Base-by-base conservation (phyloP, 148 eudicot species). In the Heliosperma pusillum region DNA sequence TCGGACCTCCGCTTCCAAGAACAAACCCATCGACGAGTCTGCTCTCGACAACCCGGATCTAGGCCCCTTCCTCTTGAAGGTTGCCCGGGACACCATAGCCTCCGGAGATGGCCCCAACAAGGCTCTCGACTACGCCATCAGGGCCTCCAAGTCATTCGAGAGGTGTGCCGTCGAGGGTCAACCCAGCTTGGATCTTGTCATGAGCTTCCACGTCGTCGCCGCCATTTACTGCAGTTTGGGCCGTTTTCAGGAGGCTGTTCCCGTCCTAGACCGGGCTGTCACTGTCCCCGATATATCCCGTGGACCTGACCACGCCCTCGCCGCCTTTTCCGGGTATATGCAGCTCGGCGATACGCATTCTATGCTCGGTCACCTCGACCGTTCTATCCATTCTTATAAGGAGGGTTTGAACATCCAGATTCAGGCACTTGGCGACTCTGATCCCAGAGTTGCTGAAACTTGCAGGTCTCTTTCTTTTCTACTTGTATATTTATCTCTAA, bases 361-460 rank as follows among this genome's bases (percentile, higher is more conserved):
- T 7, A 95, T 95, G 98, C 83, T 95, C 0, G 97, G 97, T 1
- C 96, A 89, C 76, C 85, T 92, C 70, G 97, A 95, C 80, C 83
- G 84, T 27, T 92, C 97, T 6, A 89, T 95, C 66, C 80, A 83
- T 60, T 87, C 88, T 80, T 95, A 95, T 42, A 86, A 90, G 77
- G 83, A 89, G 52, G 98, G 98, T n/a, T 79, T 95, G 85, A 82
- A 88, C 67, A 88, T 92, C 56, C 98, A 95, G 79, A 92, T 88
- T 81, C 89, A 83, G 57, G 89, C 92, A 0, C 80, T 95, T 74
- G 98, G 98, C 0, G 97, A 95, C 42, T 82, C 89, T 0, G 98
- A 95, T 88, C 97, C 98, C 2, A 80, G 98, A 70, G 98, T 95
- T 73, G 98, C 97, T 0, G 98, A 95, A 80, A 95, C 94, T 78